phyloP scores from a whole-genome alignment of 768 basidiomycete genomes.

The Kwoniella dejecticola region DNA sequence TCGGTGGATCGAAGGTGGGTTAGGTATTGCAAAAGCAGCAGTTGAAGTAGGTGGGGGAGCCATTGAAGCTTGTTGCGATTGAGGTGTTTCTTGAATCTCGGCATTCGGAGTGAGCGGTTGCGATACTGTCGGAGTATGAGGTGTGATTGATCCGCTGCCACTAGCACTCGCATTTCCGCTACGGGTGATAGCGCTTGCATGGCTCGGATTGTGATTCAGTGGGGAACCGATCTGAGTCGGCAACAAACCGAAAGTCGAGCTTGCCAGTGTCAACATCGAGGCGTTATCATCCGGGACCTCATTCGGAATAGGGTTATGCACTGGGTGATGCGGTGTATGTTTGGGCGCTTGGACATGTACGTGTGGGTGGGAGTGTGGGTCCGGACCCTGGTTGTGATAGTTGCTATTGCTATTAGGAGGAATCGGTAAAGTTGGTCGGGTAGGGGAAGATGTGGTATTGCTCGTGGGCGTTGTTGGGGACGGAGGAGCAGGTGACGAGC shows the following conservation, averaged over 20 bases:
- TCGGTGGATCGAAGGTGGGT: conserved; percentile 7
- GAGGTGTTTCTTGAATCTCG: too few relatives aligned
- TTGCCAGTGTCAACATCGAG: conserved; percentile 86
- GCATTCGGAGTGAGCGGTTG: too few relatives aligned
- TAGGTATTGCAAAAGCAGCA: neutral
- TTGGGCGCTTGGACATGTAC: conserved; percentile 69
- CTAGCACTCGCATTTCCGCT: neutral
- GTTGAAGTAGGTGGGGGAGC: neutral
- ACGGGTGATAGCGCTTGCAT: too few relatives aligned
- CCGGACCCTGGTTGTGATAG: neutral
- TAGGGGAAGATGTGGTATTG: conserved; percentile 6
- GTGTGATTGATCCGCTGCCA: neutral
- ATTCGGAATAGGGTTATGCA: conserved; percentile 91
- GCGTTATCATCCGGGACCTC: conserved; percentile 91
- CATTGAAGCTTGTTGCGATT: neutral
- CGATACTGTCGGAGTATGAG: too few relatives aligned
- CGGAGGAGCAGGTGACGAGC: conserved; percentile 2
- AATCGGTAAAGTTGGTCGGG: conserved; percentile 61
- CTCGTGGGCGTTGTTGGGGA: conserved; percentile 9
- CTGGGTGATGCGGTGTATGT: conserved; percentile 88
- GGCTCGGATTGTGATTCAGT: neutral
- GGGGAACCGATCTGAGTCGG: neutral
- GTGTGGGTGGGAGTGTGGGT: conserved; percentile 42
- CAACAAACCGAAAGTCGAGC: conserved; percentile 75
- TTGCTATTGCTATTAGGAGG: too few relatives aligned